Conservation (phyloP, 2,329 filamentous ascomycete genomes). For the Fusarium annulatum region DNA sequence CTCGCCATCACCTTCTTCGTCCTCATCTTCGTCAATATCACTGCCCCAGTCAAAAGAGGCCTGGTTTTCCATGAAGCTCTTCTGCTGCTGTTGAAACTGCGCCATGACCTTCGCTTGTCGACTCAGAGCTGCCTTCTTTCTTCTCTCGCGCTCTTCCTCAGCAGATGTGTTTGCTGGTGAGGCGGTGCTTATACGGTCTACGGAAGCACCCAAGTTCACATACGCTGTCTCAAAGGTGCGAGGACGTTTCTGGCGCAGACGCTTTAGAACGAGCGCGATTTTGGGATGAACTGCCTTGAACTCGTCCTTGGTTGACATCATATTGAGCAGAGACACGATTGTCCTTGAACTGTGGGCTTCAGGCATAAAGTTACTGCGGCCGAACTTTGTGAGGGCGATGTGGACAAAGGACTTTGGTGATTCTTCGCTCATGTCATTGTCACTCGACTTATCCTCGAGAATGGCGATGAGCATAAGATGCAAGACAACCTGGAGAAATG, state of each 20-base stretch:
- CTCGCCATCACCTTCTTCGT: conserved; percentile 74
- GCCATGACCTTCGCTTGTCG: conserved; percentile 96
- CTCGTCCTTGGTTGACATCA: conserved; percentile 74
- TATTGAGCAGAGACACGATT: conserved; percentile 71
- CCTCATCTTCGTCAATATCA: conserved; percentile 79
- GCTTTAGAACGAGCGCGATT: conserved; percentile 83
- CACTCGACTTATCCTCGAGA: conserved; percentile 77
- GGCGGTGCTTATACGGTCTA: conserved; percentile 83
- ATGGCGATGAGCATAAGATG: conserved; percentile 89
- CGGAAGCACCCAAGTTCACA: conserved; percentile 70
- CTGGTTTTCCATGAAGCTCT: conserved; percentile 91
- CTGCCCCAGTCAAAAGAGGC: conserved; percentile 86
- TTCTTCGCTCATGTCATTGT: conserved; percentile 61
- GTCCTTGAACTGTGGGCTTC: conserved; percentile 68
- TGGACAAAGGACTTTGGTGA: conserved; percentile 75
- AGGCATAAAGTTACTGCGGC: conserved; percentile 69
- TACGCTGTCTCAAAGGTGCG: conserved; percentile 77
- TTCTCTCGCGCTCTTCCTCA: conserved; percentile 80
- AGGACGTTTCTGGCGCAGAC: conserved; percentile 86
- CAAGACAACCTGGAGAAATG: conserved; percentile 89
- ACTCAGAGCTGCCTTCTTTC: conserved; percentile 90
- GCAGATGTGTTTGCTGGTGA: conserved; percentile 78
- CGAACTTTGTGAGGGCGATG: conserved; percentile 73
- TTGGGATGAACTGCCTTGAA: conserved; percentile 88
- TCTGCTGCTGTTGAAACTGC: conserved; percentile 97